A percentile compares a stretch with the other conserved stretches of the same genome.
Conservation (phyloP, 1,284 basidiomycete species). For the Mycena sp. region DNA sequence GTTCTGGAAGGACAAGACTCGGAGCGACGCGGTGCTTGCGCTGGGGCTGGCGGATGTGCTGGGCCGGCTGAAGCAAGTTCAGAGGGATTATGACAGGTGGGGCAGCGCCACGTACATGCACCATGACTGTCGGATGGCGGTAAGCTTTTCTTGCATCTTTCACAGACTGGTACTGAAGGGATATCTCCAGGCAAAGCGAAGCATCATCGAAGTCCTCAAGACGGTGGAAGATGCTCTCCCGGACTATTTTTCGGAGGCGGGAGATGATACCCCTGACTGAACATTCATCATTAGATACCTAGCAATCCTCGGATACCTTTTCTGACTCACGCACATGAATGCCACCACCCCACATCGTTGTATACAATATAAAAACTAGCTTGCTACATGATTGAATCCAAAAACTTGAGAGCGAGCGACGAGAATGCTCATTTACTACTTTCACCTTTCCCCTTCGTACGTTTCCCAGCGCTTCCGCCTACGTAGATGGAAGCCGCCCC, state of each 20-base stretch:
- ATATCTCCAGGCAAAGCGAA: conserved; percentile 53
- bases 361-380: conserved; percentile 20
- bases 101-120: conserved; percentile 79
- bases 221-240: conserved; percentile 63
- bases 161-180: background rate
- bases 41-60: conserved; percentile 69
- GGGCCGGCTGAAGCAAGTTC: conserved; percentile 65
- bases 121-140: conserved; percentile 65
- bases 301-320: background rate
- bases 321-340: background rate
- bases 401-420: background rate
- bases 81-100: conserved; percentile 72
- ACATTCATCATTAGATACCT: background rate
- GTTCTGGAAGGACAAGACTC: conserved; percentile 76
- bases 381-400: conserved; percentile 19
- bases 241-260: conserved; percentile 61
- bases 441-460: conserved; percentile 23
- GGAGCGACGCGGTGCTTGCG: conserved; percentile 62
- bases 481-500: background rate
- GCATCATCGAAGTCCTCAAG: conserved; percentile 62
- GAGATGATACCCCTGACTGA: conserved; percentile 21
- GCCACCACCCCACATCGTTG: background rate
- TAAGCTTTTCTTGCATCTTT: background rate
- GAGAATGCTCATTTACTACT: conserved; percentile 17
- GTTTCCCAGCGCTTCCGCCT: background rate